Percentiles rank a stretch among this genome's conserved stretches.
Evolutionary conservation across 768 basidiomycete species (phyloP).

Genomic region (Trametes gibbosa): DNA sequence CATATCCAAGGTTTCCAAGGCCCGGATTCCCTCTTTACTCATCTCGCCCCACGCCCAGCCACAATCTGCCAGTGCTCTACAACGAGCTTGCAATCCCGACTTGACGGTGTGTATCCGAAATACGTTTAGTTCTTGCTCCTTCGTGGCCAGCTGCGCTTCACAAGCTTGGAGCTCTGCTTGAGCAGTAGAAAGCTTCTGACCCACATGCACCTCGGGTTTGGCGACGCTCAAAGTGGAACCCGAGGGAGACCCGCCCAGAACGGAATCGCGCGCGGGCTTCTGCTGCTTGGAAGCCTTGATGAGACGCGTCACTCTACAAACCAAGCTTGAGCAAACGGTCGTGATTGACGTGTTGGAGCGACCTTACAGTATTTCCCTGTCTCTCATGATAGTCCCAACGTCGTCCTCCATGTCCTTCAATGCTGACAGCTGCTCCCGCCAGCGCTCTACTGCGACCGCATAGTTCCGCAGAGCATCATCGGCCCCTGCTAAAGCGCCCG

Average conservation of each 20-base stretch:
- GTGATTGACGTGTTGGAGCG: neutral
- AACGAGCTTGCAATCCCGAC: conserved; percentile 61
- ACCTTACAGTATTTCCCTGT: conserved; percentile 79
- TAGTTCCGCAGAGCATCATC: conserved; percentile 70
- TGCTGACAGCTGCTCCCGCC: conserved; percentile 56
- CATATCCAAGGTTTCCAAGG: conserved; percentile 31
- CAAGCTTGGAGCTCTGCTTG: conserved; percentile 82
- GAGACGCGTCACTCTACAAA: conserved; percentile 65
- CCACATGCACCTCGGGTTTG: conserved; percentile 23
- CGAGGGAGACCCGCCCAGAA: conserved; percentile 37
- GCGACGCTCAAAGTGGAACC: conserved; percentile 44
- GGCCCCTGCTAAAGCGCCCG: conserved; percentile 55
- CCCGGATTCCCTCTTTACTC: conserved; percentile 59
- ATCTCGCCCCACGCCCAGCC: conserved; percentile 67
- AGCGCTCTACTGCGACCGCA: conserved; percentile 57
- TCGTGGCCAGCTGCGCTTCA: conserved; percentile 66
- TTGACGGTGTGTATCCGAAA: conserved; percentile 54
- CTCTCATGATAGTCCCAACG: conserved; percentile 63
- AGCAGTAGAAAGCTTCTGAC: conserved; percentile 56
- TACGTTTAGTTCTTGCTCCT: conserved; percentile 61
- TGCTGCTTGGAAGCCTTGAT: conserved; percentile 71
- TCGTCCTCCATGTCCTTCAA: conserved; percentile 74
- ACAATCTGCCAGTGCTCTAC: conserved; percentile 64
- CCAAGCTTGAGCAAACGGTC: neutral
- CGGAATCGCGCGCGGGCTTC: conserved; percentile 37